phyloP scores from a whole-genome alignment of 768 basidiomycete species.

The Strobilomyces echinocephalus region DNA sequence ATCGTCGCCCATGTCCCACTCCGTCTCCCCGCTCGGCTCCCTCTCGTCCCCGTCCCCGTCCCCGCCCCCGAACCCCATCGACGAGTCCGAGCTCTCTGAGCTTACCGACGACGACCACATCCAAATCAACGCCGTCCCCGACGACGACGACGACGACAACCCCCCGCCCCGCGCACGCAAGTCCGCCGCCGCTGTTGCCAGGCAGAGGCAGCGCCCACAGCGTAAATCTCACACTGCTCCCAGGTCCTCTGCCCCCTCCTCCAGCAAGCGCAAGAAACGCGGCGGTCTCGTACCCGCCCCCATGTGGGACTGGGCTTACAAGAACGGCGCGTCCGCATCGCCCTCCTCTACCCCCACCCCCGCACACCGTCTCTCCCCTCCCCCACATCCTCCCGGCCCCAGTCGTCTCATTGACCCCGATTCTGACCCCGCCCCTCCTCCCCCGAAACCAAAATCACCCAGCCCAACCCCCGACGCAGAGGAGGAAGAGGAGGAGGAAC shows the following conservation, averaged over 20 bases:
- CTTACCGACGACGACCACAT: conserved; percentile 74
- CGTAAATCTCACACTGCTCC: conserved; percentile 5
- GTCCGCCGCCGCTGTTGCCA: not conserved
- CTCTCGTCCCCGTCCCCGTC: conserved; percentile 70
- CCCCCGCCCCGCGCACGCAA: conserved; percentile 17
- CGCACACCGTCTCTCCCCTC: conserved; percentile 2
- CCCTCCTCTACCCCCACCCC: conserved; percentile 9
- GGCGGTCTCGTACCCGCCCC: conserved; percentile 70
- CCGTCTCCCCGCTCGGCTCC: conserved; percentile 46
- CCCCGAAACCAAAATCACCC: conserved; percentile 1
- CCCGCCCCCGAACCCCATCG: conserved; percentile 39
- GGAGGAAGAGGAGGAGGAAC: conserved; percentile 40
- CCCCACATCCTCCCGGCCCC: conserved; percentile 1
- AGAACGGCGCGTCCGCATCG: conserved; percentile 32
- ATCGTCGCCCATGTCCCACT: conserved; percentile 19
- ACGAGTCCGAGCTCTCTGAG: conserved; percentile 75
- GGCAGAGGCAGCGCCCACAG: conserved; percentile 11
- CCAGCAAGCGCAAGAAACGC: conserved; percentile 44
- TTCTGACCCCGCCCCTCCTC: not conserved
- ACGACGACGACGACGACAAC: conserved; percentile 20
- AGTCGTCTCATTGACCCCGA: conserved; percentile 6
- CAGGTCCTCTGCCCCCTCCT: conserved; percentile 10
- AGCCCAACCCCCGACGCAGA: conserved; percentile 29
- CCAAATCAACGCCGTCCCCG: conserved; percentile 26
- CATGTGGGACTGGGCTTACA: conserved; percentile 85